Evolutionary conservation across 345 rosid genomes (phyloP).

Genomic region (Brassica carinata): DNA sequence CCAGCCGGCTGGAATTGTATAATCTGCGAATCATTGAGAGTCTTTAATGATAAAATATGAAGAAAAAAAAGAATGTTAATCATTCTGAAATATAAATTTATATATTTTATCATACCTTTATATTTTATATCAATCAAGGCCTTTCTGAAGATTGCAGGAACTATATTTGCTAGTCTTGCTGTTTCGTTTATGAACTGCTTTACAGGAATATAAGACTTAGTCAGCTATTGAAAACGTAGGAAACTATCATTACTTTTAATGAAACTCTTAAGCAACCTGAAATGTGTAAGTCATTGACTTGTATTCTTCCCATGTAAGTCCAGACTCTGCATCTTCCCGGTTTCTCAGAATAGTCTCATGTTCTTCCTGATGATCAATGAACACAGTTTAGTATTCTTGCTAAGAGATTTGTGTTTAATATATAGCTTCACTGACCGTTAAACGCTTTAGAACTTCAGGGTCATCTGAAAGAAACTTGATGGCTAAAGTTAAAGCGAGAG

Average conservation of each 20-base stretch:
- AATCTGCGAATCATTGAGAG: slow-evolving; percentile 45
- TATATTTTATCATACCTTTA: slow-evolving; percentile 56
- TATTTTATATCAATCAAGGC: slow-evolving; percentile 67
- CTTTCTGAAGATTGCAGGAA: slow-evolving; percentile 93
- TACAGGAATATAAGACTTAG: slow-evolving; percentile 25
- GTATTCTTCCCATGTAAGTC: slow-evolving; percentile 92
- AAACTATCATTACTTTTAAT: not conserved
- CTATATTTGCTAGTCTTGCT: slow-evolving; percentile 91
- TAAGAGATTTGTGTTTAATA: not conserved
- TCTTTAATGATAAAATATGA: slow-evolving; percentile 24
- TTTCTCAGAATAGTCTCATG: slow-evolving; percentile 67
- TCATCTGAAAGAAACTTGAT: slow-evolving; percentile 71
- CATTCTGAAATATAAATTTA: not conserved
- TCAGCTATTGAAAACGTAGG: slow-evolving; percentile 17
- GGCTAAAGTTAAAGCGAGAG: slow-evolving; percentile 82
- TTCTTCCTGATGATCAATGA: slow-evolving; percentile 66
- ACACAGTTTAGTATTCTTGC: slow-evolving; percentile 25
- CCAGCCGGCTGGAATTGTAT: slow-evolving; percentile 96
- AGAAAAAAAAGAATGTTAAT: not conserved
- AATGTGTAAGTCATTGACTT: slow-evolving; percentile 96
- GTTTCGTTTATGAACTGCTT: slow-evolving; percentile 91
- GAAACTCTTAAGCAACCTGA: slow-evolving; percentile 56
- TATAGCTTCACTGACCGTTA: slow-evolving; percentile 53
- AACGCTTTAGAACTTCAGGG: slow-evolving; percentile 64
- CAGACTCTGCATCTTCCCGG: slow-evolving; percentile 54